phyloP scores from a whole-genome alignment of 148 eudicot species.

The Rhododendron vialii region DNA sequence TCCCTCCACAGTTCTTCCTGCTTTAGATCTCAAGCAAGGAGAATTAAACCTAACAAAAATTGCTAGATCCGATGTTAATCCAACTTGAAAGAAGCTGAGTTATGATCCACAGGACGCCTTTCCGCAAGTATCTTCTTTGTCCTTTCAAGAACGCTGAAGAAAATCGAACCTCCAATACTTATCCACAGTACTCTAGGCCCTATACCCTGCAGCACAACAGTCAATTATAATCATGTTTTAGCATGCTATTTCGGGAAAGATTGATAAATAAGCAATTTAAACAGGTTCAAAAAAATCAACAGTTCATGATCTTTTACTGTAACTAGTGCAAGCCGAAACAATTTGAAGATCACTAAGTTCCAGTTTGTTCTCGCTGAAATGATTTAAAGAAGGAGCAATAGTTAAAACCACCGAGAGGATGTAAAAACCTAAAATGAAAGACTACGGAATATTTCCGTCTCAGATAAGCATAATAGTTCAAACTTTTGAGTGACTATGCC shows the following conservation, averaged over 20 bases:
- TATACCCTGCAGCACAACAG: slow-evolving; percentile 55
- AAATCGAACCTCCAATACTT: slow-evolving; percentile 80
- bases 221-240: not conserved
- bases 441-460: not conserved
- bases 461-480: not conserved
- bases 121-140: slow-evolving; percentile 57
- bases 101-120: slow-evolving; percentile 18
- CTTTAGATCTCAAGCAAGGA: not conserved
- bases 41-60: not conserved
- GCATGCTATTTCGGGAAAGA: not conserved
- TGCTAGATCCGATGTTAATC: slow-evolving; percentile 16
- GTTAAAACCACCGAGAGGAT: not conserved
- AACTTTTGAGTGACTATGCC: not conserved
- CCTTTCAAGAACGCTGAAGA: slow-evolving; percentile 80
- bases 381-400: not conserved
- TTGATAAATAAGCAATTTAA: not conserved
- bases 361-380: not conserved
- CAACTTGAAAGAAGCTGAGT: slow-evolving; percentile 17
- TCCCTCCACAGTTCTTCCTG: not conserved
- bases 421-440: not conserved
- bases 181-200: slow-evolving; percentile 88
- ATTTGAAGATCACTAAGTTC: not conserved
- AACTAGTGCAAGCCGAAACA: not conserved
- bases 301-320: not conserved
- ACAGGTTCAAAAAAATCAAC: not conserved